phyloP scores from a whole-genome alignment of 1,284 basidiomycete species.

The Rhodotorula mucilaginosa region DNA sequence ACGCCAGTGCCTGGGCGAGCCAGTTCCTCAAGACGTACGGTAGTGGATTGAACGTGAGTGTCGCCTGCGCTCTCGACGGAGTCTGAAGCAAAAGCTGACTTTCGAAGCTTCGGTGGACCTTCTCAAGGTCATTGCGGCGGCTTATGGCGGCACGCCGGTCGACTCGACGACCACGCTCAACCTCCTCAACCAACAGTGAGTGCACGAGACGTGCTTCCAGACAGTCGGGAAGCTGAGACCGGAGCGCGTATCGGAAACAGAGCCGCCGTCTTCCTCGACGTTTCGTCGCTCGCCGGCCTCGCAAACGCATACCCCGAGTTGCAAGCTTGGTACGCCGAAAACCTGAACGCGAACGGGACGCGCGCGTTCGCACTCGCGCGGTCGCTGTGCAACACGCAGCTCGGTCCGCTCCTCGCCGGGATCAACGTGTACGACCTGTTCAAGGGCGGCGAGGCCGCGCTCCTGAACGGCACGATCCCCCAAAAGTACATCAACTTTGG shows the following conservation, averaged over 20 bases:
- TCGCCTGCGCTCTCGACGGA: not conserved
- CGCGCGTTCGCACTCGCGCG: not conserved
- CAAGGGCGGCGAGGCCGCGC: not conserved
- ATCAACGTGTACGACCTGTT: conserved; percentile 2
- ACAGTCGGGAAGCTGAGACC: not conserved
- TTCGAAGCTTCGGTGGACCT: too few relatives aligned
- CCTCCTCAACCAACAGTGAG: conserved; percentile 5
- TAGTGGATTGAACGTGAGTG: not conserved
- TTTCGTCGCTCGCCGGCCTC: conserved; percentile 6
- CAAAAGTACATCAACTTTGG: not conserved
- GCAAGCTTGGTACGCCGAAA: not conserved
- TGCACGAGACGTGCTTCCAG: not conserved
- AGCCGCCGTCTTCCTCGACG: not conserved
- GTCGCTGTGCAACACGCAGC: conserved; percentile 1
- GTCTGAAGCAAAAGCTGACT: not conserved
- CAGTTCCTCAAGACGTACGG: not conserved
- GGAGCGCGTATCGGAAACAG: not conserved
- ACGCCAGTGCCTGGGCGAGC: conserved; percentile 3
- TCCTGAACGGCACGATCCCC: not conserved
- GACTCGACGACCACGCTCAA: not conserved
- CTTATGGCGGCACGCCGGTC: conserved; percentile 10
- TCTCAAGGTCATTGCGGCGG: conserved; percentile 3
- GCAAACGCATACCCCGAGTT: conserved; percentile 15
- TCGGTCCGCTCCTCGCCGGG: not conserved
- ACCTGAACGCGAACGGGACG: conserved; percentile 2